A percentile compares a stretch with the other conserved stretches of the same genome.
Evolutionary conservation across 805 yeast species (phyloP).

Genomic region (Lachancea fermentati): DNA sequence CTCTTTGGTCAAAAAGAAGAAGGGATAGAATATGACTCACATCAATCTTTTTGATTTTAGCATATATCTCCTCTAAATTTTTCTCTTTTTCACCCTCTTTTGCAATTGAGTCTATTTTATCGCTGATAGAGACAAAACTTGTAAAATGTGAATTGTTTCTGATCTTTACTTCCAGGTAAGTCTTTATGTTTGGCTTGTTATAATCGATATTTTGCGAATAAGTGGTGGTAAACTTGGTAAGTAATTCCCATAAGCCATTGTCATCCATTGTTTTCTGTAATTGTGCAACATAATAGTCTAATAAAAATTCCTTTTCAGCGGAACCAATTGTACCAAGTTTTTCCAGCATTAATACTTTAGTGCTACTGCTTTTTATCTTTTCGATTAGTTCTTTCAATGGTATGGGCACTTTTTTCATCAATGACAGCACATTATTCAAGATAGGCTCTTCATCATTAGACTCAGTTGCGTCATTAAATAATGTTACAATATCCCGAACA

Average conservation of each 20-base stretch:
- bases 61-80: not conserved
- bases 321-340: conserved; percentile 16
- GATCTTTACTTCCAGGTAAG: conserved; percentile 19
- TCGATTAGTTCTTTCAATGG: conserved; percentile 15
- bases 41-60: conserved; percentile 15
- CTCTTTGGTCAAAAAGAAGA: conserved; percentile 9
- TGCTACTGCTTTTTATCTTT: conserved; percentile 12
- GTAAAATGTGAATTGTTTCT: conserved; percentile 8
- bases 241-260: conserved; percentile 15
- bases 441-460: conserved; percentile 2
- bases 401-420: conserved; percentile 11
- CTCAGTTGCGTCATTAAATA: conserved; percentile 7
- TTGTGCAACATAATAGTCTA: conserved; percentile 22
- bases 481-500: conserved; percentile 14
- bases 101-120: conserved; percentile 1
- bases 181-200: conserved; percentile 18
- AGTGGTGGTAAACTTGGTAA: conserved; percentile 14
- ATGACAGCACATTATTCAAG: conserved; percentile 8
- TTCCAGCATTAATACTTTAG: conserved; percentile 25
- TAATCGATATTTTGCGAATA: conserved; percentile 23
- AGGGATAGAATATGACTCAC: conserved; percentile 14
- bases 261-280: conserved; percentile 17
- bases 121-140: not conserved
- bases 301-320: conserved; percentile 22
- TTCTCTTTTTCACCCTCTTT: not conserved